These are phyloP conservation scores for Pulveroboletus sp. DNA, from an alignment of 768 basidiomycete species.

Conservation along the genomic window DNA sequence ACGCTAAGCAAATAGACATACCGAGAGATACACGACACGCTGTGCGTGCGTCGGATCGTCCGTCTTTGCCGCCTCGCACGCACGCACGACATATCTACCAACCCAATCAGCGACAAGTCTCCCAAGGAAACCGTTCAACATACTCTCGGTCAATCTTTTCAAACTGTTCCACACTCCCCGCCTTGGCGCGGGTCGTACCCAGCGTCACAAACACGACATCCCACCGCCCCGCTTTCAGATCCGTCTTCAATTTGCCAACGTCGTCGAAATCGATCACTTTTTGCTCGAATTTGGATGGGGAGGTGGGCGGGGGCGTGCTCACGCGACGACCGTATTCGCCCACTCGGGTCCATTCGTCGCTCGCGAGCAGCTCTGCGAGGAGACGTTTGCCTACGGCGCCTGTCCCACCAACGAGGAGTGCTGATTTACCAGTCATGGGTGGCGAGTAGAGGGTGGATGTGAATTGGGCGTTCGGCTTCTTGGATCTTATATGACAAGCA, in stretches of 20 bases:
- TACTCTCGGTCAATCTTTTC: conserved; percentile 79
- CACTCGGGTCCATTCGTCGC: conserved; percentile 53
- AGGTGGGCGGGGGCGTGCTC: conserved; percentile 39
- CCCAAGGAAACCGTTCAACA: conserved; percentile 16
- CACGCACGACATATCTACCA: conserved; percentile 68
- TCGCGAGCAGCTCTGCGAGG: conserved; percentile 59
- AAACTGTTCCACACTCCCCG: conserved; percentile 64
- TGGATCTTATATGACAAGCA: too few species aligned
- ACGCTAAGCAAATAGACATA: conserved; percentile 17
- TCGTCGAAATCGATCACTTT: conserved; percentile 70
- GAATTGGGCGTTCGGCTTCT: too few species aligned
- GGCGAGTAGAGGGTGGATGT: too few species aligned
- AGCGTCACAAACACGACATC: conserved; percentile 77
- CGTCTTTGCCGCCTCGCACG: conserved; percentile 61
- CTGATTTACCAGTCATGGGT: conserved; percentile 32
- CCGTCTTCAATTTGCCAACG: conserved; percentile 46
- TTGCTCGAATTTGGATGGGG: conserved; percentile 63
- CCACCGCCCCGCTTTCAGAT: conserved; percentile 56
- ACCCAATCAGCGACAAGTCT: neutral
- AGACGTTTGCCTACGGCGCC: conserved; percentile 65
- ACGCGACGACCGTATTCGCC: conserved; percentile 69
- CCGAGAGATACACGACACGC: conserved; percentile 69
- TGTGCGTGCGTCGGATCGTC: conserved; percentile 47
- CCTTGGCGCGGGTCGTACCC: conserved; percentile 60
- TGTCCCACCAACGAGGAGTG: conserved; percentile 75